phyloP scores from a whole-genome alignment of 345 rosid species.

The Populus simonii region DNA sequence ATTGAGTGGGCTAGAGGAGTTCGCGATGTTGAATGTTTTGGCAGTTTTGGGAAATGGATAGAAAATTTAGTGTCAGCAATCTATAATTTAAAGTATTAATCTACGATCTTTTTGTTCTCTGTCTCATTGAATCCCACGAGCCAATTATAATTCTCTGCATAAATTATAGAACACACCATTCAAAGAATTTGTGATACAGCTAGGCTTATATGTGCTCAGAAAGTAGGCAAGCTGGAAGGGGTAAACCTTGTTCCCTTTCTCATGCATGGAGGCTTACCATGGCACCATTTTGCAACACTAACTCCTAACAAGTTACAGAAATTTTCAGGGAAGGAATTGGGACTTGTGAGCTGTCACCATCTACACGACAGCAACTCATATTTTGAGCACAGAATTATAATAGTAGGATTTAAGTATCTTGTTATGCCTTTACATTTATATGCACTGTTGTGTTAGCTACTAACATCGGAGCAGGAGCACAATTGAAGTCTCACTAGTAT shows the following conservation, averaged over 20 bases:
- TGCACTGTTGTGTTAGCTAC: background rate
- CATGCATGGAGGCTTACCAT: background rate
- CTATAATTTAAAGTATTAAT: background rate
- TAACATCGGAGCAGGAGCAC: no score
- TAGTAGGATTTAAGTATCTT: background rate
- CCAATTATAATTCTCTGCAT: background rate
- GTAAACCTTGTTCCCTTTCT: background rate
- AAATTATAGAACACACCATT: background rate
- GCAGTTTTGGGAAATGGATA: conserved; percentile 4
- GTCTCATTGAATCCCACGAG: conserved; percentile 6
- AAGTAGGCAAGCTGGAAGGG: background rate
- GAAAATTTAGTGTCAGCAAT: background rate
- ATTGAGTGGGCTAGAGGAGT: background rate
- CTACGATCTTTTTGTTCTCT: background rate
- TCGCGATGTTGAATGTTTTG: background rate
- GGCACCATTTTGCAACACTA: background rate
- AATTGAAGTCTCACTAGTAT: no score
- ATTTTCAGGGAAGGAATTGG: background rate
- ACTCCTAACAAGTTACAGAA: background rate
- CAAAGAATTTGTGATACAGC: background rate
- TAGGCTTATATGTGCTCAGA: background rate
- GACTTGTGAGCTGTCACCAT: background rate
- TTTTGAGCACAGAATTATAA: no score
- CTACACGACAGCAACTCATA: background rate
- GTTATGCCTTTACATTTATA: background rate